Conservation (phyloP, 1,139 yeast species). For the Candida sp. region DNA sequence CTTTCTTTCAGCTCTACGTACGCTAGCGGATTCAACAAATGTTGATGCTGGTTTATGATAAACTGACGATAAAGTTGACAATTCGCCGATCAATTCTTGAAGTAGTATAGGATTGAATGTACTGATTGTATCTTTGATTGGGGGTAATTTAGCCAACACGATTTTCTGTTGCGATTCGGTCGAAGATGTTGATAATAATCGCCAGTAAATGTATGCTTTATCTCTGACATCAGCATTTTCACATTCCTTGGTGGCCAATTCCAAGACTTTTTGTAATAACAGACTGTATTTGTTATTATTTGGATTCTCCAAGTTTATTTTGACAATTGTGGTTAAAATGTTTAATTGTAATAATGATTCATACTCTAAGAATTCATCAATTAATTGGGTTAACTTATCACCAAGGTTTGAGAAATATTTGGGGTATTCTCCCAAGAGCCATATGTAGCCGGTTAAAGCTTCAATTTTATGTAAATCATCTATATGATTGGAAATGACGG, state of each 20-base stretch:
- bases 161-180: slow-evolving; percentile 49
- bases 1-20: slow-evolving; percentile 7
- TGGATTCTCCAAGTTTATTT: slow-evolving; percentile 52
- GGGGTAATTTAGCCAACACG: slow-evolving; percentile 62
- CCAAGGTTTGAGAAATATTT: slow-evolving; percentile 58
- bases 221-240: slow-evolving; percentile 94
- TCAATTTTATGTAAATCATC: slow-evolving; percentile 60
- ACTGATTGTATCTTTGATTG: slow-evolving; percentile 69
- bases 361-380: slow-evolving; percentile 66
- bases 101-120: slow-evolving; percentile 66
- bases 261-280: slow-evolving; percentile 68
- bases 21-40: slow-evolving; percentile 44
- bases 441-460: slow-evolving; percentile 73
- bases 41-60: slow-evolving; percentile 81
- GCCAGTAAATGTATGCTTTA: slow-evolving; percentile 93
- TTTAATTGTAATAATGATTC: slow-evolving; percentile 75
- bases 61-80: slow-evolving; percentile 85
- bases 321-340: slow-evolving; percentile 75
- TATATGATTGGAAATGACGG: slow-evolving; percentile 60
- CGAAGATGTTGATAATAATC: slow-evolving; percentile 64
- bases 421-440: slow-evolving; percentile 90
- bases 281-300: slow-evolving; percentile 27
- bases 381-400: slow-evolving; percentile 44
- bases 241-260: slow-evolving; percentile 73
- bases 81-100: slow-evolving; percentile 65